Evolutionary conservation across 192 early-diverging fungal species (phyloP), one percentile per base, ranked within the genome.

Genomic region (Entomortierella lignicola): DNA sequence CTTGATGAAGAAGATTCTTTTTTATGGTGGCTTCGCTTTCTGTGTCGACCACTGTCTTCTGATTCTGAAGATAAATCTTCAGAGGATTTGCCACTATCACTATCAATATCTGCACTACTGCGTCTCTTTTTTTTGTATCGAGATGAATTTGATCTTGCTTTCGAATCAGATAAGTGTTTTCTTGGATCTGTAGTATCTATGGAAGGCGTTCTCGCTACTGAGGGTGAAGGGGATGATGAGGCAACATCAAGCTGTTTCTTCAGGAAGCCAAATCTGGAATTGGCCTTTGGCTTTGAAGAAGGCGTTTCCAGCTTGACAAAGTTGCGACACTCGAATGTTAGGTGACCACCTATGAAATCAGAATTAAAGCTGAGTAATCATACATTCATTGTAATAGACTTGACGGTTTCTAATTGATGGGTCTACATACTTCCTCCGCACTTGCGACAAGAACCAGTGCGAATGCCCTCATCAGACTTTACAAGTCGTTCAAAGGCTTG

Each of bases 261-360:
- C 23, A 77, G 31, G 42, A 77, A 77, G 5, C 74, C 74, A 41
- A 77, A 77, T 2, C 74, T 56, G 0, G 74, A 69, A 26, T 17
- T 68, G 20, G 18, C 12, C 37, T 64, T 77, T 63, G 66, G 55
- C 29, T 77, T 77, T 5, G 66, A 29, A 23, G 60, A 31, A 11
- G 74, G 66, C 2, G 32, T 47, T 34, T 77, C 74, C 61, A 77
- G 25, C 21, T 77, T 77, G 60, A 77, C 62, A 26, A 69, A 26
- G 23, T 77, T 77, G 13, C 74, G 61, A 61, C 74, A 77, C 37
- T 77, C 74, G 42, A 32, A 77, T 10, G 74, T 69, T 66, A 77
- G 69, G 32, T 77, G 74, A 2, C 74, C 74, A 47, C 74, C 74
- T 77, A 63, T 34, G 32, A 59, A n/a, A 55, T 44, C 0, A 69